Base-by-base conservation (phyloP, 768 basidiomycete genomes). In the Mycena capillaripes region DNA sequence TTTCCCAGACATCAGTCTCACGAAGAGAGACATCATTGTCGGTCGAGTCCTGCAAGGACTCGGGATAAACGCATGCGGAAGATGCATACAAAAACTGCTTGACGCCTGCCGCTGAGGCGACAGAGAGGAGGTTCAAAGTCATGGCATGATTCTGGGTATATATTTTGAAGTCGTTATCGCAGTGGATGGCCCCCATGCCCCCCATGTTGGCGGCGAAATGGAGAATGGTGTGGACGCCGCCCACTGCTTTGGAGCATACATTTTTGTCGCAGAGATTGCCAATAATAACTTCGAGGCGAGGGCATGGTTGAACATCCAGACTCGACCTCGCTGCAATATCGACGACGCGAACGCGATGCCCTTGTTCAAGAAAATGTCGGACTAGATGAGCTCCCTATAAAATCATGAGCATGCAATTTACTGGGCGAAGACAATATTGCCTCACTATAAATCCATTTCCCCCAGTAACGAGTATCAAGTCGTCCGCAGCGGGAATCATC, bases 201-300 rank as follows among this genome's bases (percentile, higher is more conserved):
- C 89, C 90, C 90, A 90, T 90, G 25, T 82, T 87, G 2, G 90
- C 90, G 14, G 90, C 89, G 71, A 91, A 87, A 76, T 91, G 90
- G 23, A 90, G 79, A 29, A 91, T 83, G 9, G 79, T 82, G 58
- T 85, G 72, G 0, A 88, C 81, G 32, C 81, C 86, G n/a, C 74
- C 76, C 9, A 88, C 81, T 1, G 76, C 84, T 17, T 79, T 66
- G 72, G 85, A 88, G 58, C 86, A 79, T 16, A 78, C 70, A 4
- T 74, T 38, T 36, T 6, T 6, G 44, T 90, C 85, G 70, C 86
- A 85, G 3, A 91, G 82, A 72, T 89, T 82, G 1, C 89, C 89
- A 12, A 36, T 12, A 36, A 36, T 36, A 12, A 36, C 36, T 12
- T 36, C 36, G 7, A 36, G 12, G 36, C 36, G 36, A 36, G 36